Conservation (phyloP, 140 eudicot genomes). For the Bidens hawaiensis region DNA sequence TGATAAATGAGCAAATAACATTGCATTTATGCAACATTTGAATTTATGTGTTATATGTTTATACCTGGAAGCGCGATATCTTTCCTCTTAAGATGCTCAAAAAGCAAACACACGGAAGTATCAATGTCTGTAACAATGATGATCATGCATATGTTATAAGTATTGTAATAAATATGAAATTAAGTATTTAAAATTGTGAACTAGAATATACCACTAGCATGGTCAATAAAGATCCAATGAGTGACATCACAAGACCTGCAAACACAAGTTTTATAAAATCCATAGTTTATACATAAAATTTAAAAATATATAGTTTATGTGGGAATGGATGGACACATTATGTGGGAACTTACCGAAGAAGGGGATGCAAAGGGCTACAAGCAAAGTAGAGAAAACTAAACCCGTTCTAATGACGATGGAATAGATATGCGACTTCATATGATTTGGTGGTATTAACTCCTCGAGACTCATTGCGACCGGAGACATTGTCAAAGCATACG, state of each 20-base stretch:
- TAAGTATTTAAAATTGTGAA: background rate
- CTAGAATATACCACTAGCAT: constrained; percentile 81
- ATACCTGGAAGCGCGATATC: constrained; percentile 55
- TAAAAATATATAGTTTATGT: background rate
- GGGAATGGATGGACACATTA: background rate
- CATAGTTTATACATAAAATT: background rate
- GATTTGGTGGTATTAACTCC: constrained; percentile 71
- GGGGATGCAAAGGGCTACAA: constrained; percentile 69
- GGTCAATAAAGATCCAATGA: constrained; percentile 88
- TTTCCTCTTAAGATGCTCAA: constrained; percentile 72
- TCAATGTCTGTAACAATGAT: constrained; percentile 55
- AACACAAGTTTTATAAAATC: background rate
- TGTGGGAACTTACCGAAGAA: constrained; percentile 67
- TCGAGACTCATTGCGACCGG: constrained; percentile 96
- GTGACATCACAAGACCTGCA: constrained; percentile 88
- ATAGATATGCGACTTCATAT: constrained; percentile 48
- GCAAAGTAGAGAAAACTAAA: constrained; percentile 67
- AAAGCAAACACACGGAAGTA: constrained; percentile 87
- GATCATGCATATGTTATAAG: background rate
- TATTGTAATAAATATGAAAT: constrained; percentile 1
- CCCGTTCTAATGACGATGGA: constrained; percentile 72
- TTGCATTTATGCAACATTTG: background rate
- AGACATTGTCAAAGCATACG: constrained; percentile 84
- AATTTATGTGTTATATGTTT: background rate
- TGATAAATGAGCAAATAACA: background rate